Conservation (phyloP, 2,329 filamentous ascomycete species). For the Sporothrix humicola region DNA sequence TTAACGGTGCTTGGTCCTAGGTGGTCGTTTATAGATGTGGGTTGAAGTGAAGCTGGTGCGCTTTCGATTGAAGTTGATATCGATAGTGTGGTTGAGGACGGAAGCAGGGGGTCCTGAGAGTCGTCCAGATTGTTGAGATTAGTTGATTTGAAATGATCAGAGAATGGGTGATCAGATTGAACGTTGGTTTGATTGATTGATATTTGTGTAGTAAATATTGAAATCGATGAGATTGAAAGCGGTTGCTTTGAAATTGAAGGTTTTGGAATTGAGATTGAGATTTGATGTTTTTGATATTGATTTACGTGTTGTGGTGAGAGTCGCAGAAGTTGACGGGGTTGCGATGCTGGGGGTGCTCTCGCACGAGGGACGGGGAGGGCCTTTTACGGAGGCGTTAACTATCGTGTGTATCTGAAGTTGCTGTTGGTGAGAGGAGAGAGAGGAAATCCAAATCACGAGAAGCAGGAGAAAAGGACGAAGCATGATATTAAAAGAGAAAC, state of each 20-base stretch:
- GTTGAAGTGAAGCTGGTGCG: not conserved
- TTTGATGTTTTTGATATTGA: not conserved
- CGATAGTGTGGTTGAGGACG: not conserved
- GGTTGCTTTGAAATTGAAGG: not conserved
- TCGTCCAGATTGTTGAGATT: slow-evolving; percentile 1
- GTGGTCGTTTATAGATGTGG: not conserved
- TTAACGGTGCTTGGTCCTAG: not conserved
- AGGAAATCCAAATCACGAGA: slow-evolving; percentile 17
- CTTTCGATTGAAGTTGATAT: not conserved
- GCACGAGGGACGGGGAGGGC: slow-evolving; percentile 23
- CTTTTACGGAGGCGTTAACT: slow-evolving; percentile 19
- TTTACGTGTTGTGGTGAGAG: not conserved
- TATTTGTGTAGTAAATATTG: not conserved
- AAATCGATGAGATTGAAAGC: not conserved
- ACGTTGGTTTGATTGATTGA: slow-evolving; percentile 1
- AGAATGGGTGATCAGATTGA: not conserved
- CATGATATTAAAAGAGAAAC: slow-evolving; percentile 20
- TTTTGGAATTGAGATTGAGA: not conserved
- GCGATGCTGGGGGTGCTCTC: slow-evolving; percentile 28
- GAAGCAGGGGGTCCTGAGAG: not conserved
- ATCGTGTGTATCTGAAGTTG: slow-evolving; percentile 14
- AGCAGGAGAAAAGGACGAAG: slow-evolving; percentile 14
- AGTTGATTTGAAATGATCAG: not conserved
- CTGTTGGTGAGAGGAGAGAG: not conserved
- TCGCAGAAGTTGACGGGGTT: slow-evolving; percentile 24